Percentiles rank a stretch among this genome's conserved stretches.
Conservation (phyloP, 768 basidiomycete species). For the Agaricus sinodeliciosus region DNA sequence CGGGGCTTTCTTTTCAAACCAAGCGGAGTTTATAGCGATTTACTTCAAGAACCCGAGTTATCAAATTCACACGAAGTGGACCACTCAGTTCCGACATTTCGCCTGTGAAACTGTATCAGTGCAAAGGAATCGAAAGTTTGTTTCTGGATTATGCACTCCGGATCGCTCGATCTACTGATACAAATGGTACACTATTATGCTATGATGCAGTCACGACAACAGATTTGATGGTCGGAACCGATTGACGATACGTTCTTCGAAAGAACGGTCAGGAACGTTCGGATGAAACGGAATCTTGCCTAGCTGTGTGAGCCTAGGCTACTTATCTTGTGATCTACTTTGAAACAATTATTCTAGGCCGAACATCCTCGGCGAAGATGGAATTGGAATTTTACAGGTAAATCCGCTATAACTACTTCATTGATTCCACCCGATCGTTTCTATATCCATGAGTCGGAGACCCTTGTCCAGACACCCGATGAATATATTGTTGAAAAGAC, state of each 20-base stretch:
- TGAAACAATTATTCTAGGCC: not conserved
- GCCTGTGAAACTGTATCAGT: constrained; percentile 48
- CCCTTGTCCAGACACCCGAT: too few relatives aligned
- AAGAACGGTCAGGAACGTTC: constrained; percentile 46
- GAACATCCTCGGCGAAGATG: not conserved
- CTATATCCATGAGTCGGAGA: too few relatives aligned
- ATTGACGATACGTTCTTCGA: constrained; percentile 51
- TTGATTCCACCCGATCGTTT: too few relatives aligned
- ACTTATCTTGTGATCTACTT: not conserved
- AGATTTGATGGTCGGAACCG: constrained; percentile 39
- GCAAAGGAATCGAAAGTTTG: constrained; percentile 44
- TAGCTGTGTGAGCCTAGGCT: constrained; percentile 6
- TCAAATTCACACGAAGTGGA: constrained; percentile 11
- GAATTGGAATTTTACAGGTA: not conserved
- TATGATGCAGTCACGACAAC: constrained; percentile 48
- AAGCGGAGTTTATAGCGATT: constrained; percentile 32
- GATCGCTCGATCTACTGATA: constrained; percentile 28
- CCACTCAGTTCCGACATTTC: constrained; percentile 54
- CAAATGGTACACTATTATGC: constrained; percentile 40
- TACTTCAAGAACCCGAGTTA: constrained; percentile 17
- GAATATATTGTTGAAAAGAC: too few relatives aligned
- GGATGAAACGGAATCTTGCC: constrained; percentile 36
- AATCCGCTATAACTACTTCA: too few relatives aligned
- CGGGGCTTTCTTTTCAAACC: constrained; percentile 42
- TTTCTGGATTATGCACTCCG: constrained; percentile 36